phyloP scores from a whole-genome alignment of 2,329 filamentous ascomycete genomes.

The Karstenula rhodostoma region DNA sequence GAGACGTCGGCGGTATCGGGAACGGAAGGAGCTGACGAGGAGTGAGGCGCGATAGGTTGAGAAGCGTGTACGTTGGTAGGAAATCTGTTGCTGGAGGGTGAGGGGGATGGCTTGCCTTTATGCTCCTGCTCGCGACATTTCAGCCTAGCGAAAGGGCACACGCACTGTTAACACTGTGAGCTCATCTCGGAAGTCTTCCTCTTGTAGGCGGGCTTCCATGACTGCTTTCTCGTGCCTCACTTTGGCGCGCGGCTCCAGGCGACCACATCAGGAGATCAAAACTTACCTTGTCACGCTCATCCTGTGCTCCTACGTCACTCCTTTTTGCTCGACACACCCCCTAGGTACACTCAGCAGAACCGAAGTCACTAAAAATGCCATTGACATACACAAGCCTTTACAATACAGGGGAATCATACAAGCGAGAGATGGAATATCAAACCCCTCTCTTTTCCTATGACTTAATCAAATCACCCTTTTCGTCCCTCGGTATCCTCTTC shows the following conservation, averaged over 20 bases:
- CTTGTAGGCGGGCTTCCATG: too few species aligned
- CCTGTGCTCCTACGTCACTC: neutral
- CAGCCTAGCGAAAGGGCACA: too few species aligned
- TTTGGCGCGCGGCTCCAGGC: too few species aligned
- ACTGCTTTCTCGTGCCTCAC: too few species aligned
- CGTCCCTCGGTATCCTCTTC: conserved; percentile 70
- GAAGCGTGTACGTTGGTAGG: neutral
- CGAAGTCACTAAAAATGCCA: neutral
- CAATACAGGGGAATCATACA: conserved; percentile 11
- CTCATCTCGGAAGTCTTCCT: too few species aligned
- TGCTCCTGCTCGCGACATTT: neutral
- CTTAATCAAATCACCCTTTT: conserved; percentile 38
- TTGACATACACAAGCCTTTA: neutral
- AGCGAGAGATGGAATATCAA: neutral
- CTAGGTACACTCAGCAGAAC: neutral
- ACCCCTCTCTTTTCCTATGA: neutral
- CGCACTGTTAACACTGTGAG: too few species aligned
- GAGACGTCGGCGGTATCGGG: neutral
- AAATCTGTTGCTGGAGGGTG: conserved; percentile 4
- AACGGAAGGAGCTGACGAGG: neutral
- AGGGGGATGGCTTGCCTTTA: conserved; percentile 5
- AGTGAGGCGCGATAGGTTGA: neutral
- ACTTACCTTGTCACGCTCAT: too few species aligned
- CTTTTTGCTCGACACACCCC: neutral
- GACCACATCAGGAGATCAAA: too few species aligned